A percentile compares a stretch with the other conserved stretches of the same genome.
phyloP scores from a whole-genome alignment of 2,329 filamentous ascomycete species.

The Clarireedia monteithiana region DNA sequence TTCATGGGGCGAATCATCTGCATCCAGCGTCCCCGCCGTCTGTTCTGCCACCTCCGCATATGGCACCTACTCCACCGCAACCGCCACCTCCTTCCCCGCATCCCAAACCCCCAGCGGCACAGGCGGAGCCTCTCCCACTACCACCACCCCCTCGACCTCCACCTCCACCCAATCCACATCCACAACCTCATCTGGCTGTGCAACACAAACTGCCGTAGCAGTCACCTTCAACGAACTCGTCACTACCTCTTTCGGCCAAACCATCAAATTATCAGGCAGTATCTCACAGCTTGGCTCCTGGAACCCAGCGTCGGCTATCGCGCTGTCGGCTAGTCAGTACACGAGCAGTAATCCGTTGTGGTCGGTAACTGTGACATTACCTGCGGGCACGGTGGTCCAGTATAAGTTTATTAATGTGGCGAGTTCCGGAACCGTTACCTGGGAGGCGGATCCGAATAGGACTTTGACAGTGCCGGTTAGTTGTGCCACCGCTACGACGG shows the following conservation, averaged over 20 bases:
- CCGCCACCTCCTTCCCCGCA: slow-evolving; percentile 41
- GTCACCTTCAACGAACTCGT: slow-evolving; percentile 56
- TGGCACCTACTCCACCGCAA: slow-evolving; percentile 42
- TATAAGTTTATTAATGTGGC: slow-evolving; percentile 64
- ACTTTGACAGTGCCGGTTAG: slow-evolving; percentile 22
- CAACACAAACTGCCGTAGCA: slow-evolving; percentile 38
- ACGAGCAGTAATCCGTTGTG: slow-evolving; percentile 53
- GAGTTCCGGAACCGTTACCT: slow-evolving; percentile 45
- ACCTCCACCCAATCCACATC: slow-evolving; percentile 10
- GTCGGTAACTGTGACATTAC: slow-evolving; percentile 47
- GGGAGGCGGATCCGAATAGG: slow-evolving; percentile 50
- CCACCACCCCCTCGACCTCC: slow-evolving; percentile 10
- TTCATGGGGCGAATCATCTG: slow-evolving; percentile 44
- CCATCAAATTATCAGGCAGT: slow-evolving; percentile 57
- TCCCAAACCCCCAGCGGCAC: slow-evolving; percentile 23
- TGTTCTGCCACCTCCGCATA: slow-evolving; percentile 40
- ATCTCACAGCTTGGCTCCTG: slow-evolving; percentile 53
- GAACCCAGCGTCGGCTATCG: slow-evolving; percentile 45
- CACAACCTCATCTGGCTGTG: slow-evolving; percentile 33
- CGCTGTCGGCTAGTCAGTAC: slow-evolving; percentile 52
- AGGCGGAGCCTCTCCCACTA: slow-evolving; percentile 5
- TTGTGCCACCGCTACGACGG: slow-evolving; percentile 20
- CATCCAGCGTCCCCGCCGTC: slow-evolving; percentile 39
- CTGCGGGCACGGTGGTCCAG: slow-evolving; percentile 47
- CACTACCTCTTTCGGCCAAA: slow-evolving; percentile 52